These are phyloP conservation scores for Penicillium thymicola DNA, from an alignment of 2,329 filamentous ascomycete genomes.

Conservation along the genomic window DNA sequence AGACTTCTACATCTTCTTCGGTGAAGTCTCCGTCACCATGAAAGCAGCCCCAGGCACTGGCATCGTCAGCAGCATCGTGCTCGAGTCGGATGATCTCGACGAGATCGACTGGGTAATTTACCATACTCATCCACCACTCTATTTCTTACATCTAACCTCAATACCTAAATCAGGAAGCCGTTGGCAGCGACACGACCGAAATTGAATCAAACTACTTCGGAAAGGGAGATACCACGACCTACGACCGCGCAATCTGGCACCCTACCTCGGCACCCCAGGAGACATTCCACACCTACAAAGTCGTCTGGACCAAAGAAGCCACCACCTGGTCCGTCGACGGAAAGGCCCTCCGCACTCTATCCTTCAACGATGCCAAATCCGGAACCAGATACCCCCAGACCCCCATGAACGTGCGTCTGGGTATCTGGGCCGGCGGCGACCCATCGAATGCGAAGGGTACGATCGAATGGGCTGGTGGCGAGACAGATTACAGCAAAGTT, in stretches of 20 bases:
- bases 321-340: background rate
- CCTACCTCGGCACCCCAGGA: background rate
- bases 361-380: background rate
- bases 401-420: background rate
- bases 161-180: background rate
- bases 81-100: constrained; percentile 86
- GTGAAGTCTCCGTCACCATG: constrained; percentile 78
- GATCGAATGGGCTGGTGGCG: background rate
- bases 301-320: background rate
- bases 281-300: background rate
- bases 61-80: constrained; percentile 85
- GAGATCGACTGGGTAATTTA: background rate
- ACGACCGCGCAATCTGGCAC: background rate
- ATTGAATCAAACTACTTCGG: background rate
- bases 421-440: background rate
- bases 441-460: background rate
- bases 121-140: background rate
- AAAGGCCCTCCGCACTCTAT: background rate
- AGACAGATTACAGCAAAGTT: background rate
- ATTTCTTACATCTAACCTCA: background rate
- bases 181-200: background rate
- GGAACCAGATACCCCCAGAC: background rate
- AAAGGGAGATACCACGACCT: background rate
- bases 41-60: constrained; percentile 86
- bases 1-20: constrained; percentile 98